Percentiles rank a stretch among this genome's conserved stretches.
Evolutionary conservation across 1,284 basidiomycete species (phyloP).

Genomic region (Agroathelia rolfsii): DNA sequence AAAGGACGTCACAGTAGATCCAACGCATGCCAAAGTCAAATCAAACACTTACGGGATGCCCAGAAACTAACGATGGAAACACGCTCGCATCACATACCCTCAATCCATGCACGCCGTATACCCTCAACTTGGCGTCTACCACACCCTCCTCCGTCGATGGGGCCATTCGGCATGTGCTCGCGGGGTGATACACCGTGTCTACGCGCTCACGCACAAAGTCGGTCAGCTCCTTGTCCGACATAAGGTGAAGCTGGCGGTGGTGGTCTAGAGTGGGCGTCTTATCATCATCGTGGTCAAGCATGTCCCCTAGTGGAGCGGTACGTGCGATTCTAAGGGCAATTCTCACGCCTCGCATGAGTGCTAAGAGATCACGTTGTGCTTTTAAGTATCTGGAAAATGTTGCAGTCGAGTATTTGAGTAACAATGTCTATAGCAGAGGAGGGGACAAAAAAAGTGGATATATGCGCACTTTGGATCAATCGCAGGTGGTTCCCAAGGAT

Average conservation of each 20-base stretch:
- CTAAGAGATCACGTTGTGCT: conserved; percentile 42
- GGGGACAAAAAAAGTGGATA: conserved; percentile 14
- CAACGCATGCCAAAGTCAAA: conserved; percentile 1
- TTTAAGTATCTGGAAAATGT: conserved; percentile 50
- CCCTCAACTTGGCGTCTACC: conserved; percentile 36
- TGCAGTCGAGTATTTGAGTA: too few species aligned
- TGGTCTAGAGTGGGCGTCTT: conserved; percentile 34
- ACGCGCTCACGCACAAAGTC: conserved; percentile 16
- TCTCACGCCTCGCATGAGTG: conserved; percentile 32
- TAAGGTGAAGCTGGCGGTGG: conserved; percentile 21
- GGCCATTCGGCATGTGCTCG: conserved; percentile 30
- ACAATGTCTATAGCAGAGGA: conserved; percentile 17
- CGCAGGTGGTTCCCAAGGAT: conserved; percentile 29
- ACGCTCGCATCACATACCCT: conserved; percentile 31
- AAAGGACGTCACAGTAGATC: conserved; percentile 1
- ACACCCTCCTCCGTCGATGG: conserved; percentile 28
- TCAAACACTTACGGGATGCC: conserved; percentile 45
- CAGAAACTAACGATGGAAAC: conserved; percentile 41
- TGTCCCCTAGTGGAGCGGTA: conserved; percentile 34
- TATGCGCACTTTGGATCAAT: conserved; percentile 30
- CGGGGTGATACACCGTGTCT: conserved; percentile 26
- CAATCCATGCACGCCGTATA: conserved; percentile 34
- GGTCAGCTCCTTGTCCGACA: conserved; percentile 21
- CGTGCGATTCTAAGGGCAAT: conserved; percentile 21
- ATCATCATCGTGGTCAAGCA: conserved; percentile 34